Base-by-base conservation (phyloP, 2,329 filamentous ascomycete genomes). In the Arthrobotrys musiformis region DNA sequence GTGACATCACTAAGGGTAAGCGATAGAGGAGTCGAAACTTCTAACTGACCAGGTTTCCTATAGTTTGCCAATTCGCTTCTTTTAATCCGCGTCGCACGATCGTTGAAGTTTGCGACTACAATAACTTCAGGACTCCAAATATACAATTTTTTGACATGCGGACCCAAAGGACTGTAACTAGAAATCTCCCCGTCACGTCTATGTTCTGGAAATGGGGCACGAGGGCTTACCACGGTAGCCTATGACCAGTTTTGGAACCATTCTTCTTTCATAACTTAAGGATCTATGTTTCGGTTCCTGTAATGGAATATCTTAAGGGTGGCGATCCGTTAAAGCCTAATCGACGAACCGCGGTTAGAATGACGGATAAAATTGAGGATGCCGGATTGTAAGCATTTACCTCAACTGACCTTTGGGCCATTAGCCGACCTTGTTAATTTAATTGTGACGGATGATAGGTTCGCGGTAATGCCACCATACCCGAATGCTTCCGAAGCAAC, bases 11-110 rank as follows among this genome's bases (percentile, higher is more conserved):
- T n/a, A n/a, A n/a, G n/a, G n/a, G n/a, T n/a, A n/a, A n/a, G n/a
- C n/a, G n/a, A n/a, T n/a, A n/a, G n/a, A n/a, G n/a, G n/a, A n/a
- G n/a, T n/a, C n/a, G n/a, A n/a, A n/a, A n/a, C n/a, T n/a, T n/a
- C n/a, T n/a, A n/a, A n/a, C n/a, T n/a, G n/a, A n/a, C 2, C 42
- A 1, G 28, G 4, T 17, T 52, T 7, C 15, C 1, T 62, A n/a
- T n/a, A 74, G 70, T 74, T 4, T 74, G 70, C n/a, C 70, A 74
- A 46, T 74, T 74, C 28, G 66, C 37, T 17, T 50, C 70, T 4
- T 68, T 62, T 22, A 54, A 74, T 17, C n/a, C 11, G 1, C 44
- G 42, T 2, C 70, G 70, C 2, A 9, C 30, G 1, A 42, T 42
- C 8, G 62, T 74, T 19, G 70, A 74, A 62, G 46, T 74, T 13